Percentiles rank a stretch among this genome's conserved stretches.
Conservation (phyloP, 176 grass and related monocot genomes). For the Musa beccarii region DNA sequence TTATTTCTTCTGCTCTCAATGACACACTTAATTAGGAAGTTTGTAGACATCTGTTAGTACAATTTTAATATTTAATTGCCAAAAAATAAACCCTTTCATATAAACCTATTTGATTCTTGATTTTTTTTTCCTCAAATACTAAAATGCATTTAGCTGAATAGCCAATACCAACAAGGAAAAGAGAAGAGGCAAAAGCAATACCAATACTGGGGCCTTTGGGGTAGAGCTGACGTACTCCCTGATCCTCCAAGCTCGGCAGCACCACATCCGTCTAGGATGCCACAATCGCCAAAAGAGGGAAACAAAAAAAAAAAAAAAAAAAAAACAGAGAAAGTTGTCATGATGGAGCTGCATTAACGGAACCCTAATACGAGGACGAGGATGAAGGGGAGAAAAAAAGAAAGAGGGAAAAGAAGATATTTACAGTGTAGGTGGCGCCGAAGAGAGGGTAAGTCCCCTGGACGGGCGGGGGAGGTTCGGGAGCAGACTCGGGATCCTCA, state of each 20-base stretch:
- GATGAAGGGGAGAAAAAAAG: background rate
- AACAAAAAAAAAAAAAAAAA: background rate
- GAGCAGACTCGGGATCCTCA: slow-evolving; percentile 53
- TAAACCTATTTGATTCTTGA: background rate
- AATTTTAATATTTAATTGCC: background rate
- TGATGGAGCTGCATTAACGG: background rate
- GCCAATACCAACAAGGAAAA: background rate
- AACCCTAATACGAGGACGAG: background rate
- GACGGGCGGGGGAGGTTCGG: slow-evolving; percentile 49
- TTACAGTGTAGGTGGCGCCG: slow-evolving; percentile 56
- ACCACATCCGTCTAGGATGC: slow-evolving; percentile 54
- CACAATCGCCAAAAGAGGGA: slow-evolving; percentile 3
- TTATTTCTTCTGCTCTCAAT: background rate
- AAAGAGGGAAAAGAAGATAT: slow-evolving; percentile 4
- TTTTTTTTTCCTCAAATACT: background rate
- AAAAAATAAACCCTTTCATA: background rate
- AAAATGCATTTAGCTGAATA: background rate
- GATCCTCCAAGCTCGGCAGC: slow-evolving; percentile 78
- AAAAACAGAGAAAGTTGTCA: background rate
- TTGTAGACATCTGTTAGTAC: background rate
- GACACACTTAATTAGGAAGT: background rate
- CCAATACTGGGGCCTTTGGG: slow-evolving; percentile 53
- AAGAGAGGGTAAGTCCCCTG: slow-evolving; percentile 49
- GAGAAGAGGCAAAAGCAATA: slow-evolving; percentile 7
- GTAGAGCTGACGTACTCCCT: slow-evolving; percentile 78